A percentile compares a stretch with the other conserved stretches of the same genome.
Conservation (phyloP, 2,329 filamentous ascomycete species). For the Rutstroemia sp. region DNA sequence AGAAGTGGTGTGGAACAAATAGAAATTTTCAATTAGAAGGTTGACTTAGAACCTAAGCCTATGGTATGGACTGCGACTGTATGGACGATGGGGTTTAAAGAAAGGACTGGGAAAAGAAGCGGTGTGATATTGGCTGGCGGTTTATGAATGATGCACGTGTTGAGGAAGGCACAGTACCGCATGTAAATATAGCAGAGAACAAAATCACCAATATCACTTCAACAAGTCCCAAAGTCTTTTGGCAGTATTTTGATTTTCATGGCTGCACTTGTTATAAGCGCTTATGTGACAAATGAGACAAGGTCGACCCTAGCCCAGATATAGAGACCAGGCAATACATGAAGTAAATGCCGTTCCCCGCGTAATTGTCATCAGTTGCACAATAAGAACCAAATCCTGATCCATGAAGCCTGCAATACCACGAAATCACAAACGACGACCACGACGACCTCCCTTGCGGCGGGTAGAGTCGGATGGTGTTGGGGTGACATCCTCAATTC, state of each 20-base stretch:
- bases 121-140: not conserved
- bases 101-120: not conserved
- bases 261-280: conserved; percentile 25
- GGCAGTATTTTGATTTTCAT: conserved; percentile 23
- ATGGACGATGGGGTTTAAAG: too few species aligned
- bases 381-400: conserved; percentile 38
- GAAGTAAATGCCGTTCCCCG: conserved; percentile 56
- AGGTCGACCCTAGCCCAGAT: conserved; percentile 11
- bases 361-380: conserved; percentile 61
- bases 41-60: too few species aligned
- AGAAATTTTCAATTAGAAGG: too few species aligned
- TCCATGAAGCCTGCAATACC: conserved; percentile 12
- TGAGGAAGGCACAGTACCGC: too few species aligned
- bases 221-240: conserved; percentile 1
- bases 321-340: conserved; percentile 51
- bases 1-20: too few species aligned
- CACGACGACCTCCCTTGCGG: conserved; percentile 99
- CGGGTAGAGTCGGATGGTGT: conserved; percentile 98
- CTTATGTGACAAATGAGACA: conserved; percentile 41
- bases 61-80: too few species aligned
- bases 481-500: conserved; percentile 99
- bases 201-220: not conserved
- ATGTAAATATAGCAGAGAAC: not conserved
- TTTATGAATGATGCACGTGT: not conserved
- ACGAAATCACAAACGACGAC: conserved; percentile 88